Evolutionary conservation across 2,329 filamentous ascomycete species (phyloP), one percentile per base, ranked within the genome.

Genomic region (Cladophialophora exuberans): DNA sequence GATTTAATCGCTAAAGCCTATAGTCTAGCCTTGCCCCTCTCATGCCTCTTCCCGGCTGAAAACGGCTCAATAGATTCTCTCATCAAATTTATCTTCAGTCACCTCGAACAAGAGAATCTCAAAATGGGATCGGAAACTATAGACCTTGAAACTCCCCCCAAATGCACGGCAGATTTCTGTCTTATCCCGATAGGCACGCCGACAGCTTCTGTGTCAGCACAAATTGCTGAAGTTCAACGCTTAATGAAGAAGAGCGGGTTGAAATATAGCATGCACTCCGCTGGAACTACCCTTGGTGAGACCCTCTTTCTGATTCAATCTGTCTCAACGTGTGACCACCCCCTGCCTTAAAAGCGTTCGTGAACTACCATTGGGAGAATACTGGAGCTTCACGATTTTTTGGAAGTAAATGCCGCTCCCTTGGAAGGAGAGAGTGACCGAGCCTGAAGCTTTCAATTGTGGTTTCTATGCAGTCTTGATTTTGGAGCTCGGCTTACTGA

Each of bases 81-180:
- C n/a, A n/a, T n/a, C n/a, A n/a, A n/a, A n/a, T n/a, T n/a, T n/a
- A n/a, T n/a, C n/a, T n/a, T n/a, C n/a, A n/a, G n/a, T n/a, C n/a
- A n/a, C n/a, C 28, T 7, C 28, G 13, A 31, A 31, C 6, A 31
- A 39, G 3, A 10, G 7, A 11, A 26, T 20, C 1, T n/a, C 9
- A 35, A 30, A 23, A 58, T 58, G 56, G 20, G 52, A 20, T 42
- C 31, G 28, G 52, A 59, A 28, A 23, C 31, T 1, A 42, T 48
- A 5, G 26, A 52, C 18, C 35, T 61, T 20, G 53, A 22, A 10
- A 93, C 90, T 1, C 92, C 92, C 3, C 76, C 82, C 52, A 76
- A 84, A 54, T 95, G 90, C 73, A 90, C 87, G 51, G 92, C 88
- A 54, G 92, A 97, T 74, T 96, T 97, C 71, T 97, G 92, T 72